Conservation (phyloP, 1,284 basidiomycete species). For the Cryptococcus jaspeensis region DNA sequence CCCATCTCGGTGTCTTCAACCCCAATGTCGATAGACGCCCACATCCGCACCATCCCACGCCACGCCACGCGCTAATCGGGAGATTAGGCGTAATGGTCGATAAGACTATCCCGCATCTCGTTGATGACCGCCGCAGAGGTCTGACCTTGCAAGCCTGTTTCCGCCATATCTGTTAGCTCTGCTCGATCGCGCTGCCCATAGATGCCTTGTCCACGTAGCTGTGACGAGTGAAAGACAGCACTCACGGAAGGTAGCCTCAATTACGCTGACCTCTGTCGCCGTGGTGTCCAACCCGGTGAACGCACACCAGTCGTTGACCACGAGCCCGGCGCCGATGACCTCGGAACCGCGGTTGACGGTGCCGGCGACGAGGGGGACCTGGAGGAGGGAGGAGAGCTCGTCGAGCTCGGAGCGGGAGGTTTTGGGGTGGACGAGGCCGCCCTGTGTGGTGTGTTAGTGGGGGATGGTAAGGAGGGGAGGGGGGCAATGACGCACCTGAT, state of each 20-base stretch:
- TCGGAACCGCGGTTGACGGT: slow-evolving; percentile 98
- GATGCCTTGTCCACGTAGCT: too few relatives aligned
- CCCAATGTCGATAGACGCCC: background rate
- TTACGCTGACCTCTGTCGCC: slow-evolving; percentile 96
- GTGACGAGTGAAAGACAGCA: slow-evolving; percentile 5
- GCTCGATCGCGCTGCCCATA: background rate
- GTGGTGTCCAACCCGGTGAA: slow-evolving; percentile 96
- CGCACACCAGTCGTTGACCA: slow-evolving; percentile 99
- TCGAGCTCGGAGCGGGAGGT: slow-evolving; percentile 97
- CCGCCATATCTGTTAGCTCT: background rate
- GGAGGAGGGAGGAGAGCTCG: slow-evolving; percentile 89
- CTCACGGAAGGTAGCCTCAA: slow-evolving; percentile 95
- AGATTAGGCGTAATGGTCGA: slow-evolving; percentile 86
- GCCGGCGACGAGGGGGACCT: slow-evolving; percentile 93
- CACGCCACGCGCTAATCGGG: too few relatives aligned
- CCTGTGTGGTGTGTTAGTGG: slow-evolving; percentile 56
- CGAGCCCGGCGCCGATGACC: slow-evolving; percentile 93
- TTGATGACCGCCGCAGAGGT: slow-evolving; percentile 81
- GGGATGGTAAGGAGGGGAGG: background rate
- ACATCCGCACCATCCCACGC: background rate
- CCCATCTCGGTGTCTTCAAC: too few relatives aligned
- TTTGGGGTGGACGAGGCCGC: slow-evolving; percentile 95
- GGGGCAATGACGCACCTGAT: slow-evolving; percentile 53
- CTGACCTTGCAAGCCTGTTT: slow-evolving; percentile 80
- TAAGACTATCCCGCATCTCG: slow-evolving; percentile 90